Conservation (phyloP, 2,329 filamentous ascomycete species). For the Daldinia eschscholtzii region DNA sequence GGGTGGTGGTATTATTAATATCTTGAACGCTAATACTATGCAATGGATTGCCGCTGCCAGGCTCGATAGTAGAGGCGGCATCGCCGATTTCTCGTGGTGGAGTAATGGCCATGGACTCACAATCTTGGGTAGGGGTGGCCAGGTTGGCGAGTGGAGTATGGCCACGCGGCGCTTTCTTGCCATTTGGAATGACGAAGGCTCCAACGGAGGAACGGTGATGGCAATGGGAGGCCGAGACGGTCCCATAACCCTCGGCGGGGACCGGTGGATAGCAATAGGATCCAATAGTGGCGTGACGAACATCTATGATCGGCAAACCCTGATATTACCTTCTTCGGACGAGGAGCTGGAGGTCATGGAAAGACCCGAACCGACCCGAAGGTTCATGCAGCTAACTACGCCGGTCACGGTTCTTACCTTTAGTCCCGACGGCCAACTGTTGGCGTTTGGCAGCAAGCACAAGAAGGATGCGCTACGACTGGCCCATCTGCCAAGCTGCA, state of each 20-base stretch:
- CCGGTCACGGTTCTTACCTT: constrained; percentile 84
- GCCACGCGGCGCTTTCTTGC: constrained; percentile 76
- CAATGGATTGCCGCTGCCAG: constrained; percentile 90
- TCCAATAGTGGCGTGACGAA: constrained; percentile 91
- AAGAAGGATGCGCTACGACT: constrained; percentile 90
- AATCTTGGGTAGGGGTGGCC: constrained; percentile 86
- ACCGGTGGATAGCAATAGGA: constrained; percentile 91
- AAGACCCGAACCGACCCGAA: constrained; percentile 77
- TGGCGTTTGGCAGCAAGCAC: constrained; percentile 87
- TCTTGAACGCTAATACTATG: constrained; percentile 81
- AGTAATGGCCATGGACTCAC: constrained; percentile 83
- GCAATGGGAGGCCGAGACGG: constrained; percentile 79
- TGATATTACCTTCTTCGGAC: constrained; percentile 60
- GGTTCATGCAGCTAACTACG: constrained; percentile 88
- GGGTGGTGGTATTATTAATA: constrained; percentile 88
- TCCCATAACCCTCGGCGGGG: constrained; percentile 74
- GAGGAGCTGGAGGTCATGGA: constrained; percentile 68
- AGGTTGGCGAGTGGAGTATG: constrained; percentile 90
- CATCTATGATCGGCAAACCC: constrained; percentile 84
- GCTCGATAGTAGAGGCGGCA: constrained; percentile 83
- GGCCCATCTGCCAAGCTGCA: constrained; percentile 91
- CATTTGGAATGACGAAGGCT: constrained; percentile 91
- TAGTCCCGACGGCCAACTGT: constrained; percentile 87
- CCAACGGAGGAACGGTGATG: constrained; percentile 85
- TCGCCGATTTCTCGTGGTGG: constrained; percentile 96